Evolutionary conservation across 179 eudicot species (phyloP).

Genomic region (Silene noctiflora): DNA sequence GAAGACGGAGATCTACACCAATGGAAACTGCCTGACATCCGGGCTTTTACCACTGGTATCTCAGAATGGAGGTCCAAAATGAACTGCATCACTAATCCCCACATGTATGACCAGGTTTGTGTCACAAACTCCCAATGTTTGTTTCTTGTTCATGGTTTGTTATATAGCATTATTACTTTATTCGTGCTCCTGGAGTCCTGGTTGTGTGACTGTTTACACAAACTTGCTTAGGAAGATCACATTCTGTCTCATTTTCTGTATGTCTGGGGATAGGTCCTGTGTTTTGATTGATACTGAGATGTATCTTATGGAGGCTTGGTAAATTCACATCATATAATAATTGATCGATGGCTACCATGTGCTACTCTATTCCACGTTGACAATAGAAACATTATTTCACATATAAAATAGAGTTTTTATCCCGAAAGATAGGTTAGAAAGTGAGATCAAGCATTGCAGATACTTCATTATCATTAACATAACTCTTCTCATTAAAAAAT

Average conservation of each 20-base stretch:
- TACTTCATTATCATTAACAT: no score
- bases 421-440: no score
- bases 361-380: no score
- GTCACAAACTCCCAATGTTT: neutral
- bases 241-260: neutral
- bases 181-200: neutral
- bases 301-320: no score
- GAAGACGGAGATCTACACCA: constrained; percentile 76
- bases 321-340: no score
- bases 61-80: constrained; percentile 58
- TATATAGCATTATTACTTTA: neutral
- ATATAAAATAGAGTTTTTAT: no score
- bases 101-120: constrained; percentile 73
- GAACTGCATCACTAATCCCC: constrained; percentile 69
- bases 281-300: no score
- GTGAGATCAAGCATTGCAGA: no score
- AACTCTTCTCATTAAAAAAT: no score
- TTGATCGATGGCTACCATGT: no score
- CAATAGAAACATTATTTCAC: no score
- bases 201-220: neutral
- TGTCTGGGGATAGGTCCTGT: no score
- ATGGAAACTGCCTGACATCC: constrained; percentile 60
- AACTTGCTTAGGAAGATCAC: neutral
- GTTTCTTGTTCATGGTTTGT: neutral
- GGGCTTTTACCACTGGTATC: constrained; percentile 60